Evolutionary conservation across 371 early-diverging fungal genomes (phyloP).

Genomic region (Rhizopus sp.): DNA sequence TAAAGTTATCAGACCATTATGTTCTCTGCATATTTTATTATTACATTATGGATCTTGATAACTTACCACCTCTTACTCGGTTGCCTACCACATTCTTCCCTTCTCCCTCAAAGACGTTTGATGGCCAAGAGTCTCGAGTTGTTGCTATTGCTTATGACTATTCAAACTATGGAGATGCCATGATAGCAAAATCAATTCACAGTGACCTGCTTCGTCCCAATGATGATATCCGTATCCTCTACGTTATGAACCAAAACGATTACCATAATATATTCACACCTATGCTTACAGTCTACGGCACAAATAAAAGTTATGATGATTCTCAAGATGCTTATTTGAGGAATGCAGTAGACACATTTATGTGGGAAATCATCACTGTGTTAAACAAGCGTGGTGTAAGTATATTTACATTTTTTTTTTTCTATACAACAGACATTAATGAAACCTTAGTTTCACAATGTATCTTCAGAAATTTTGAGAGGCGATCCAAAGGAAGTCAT

Average conservation of each 20-base stretch:
- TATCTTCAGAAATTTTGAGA: constrained; percentile 31
- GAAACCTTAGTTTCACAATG: constrained; percentile 30
- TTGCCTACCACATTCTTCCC: constrained; percentile 20
- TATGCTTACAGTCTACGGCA: constrained; percentile 2
- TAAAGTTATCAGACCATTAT: too few species aligned
- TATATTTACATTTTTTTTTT: not conserved
- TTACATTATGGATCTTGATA: not conserved
- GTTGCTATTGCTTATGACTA: constrained; percentile 38
- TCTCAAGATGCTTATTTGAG: not conserved
- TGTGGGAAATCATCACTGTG: constrained; percentile 21
- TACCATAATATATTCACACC: constrained; percentile 20
- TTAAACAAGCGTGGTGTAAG: constrained; percentile 30
- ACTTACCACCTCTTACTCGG: not conserved
- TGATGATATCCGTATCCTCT: constrained; percentile 31
- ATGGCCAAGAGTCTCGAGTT: constrained; percentile 6
- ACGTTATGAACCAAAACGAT: constrained; percentile 30
- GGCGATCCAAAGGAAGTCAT: constrained; percentile 41
- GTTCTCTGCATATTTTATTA: too few species aligned
- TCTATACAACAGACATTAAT: not conserved
- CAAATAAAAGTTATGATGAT: not conserved
- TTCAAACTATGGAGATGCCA: constrained; percentile 35
- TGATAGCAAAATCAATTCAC: constrained; percentile 32
- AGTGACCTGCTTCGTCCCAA: constrained; percentile 19
- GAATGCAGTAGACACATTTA: constrained; percentile 17
- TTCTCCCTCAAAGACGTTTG: constrained; percentile 4